Conservation (phyloP, 345 rosid species). For the Excoecaria agallocha region DNA sequence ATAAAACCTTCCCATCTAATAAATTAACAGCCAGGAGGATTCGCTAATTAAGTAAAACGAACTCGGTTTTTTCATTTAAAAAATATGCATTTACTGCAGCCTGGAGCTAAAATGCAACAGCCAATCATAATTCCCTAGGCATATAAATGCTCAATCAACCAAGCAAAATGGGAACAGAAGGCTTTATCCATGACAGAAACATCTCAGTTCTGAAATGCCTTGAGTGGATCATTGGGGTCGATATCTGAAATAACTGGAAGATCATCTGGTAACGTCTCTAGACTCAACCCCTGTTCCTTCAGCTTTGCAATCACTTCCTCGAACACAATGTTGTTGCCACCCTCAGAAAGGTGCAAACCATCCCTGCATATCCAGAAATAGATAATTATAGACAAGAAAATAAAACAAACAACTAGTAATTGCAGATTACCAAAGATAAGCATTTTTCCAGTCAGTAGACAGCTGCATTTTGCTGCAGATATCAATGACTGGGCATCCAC, state of each 20-base stretch:
- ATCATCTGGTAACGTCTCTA: constrained; percentile 52
- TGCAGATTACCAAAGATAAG: constrained; percentile 54
- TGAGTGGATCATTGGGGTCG: constrained; percentile 59
- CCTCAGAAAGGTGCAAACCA: constrained; percentile 63
- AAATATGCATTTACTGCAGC: background rate
- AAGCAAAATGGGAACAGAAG: background rate
- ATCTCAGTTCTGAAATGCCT: constrained; percentile 41
- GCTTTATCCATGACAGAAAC: background rate
- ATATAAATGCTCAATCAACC: background rate
- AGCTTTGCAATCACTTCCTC: constrained; percentile 66
- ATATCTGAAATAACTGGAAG: constrained; percentile 58
- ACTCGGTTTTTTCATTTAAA: background rate
- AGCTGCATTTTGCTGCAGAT: constrained; percentile 87
- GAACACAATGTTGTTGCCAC: constrained; percentile 64
- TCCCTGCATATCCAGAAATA: constrained; percentile 47
- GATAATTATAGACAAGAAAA: background rate
- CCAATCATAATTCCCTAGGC: background rate
- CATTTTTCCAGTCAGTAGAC: constrained; percentile 51
- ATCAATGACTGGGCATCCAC: constrained; percentile 50
- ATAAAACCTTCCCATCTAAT: background rate
- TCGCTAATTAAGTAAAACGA: background rate
- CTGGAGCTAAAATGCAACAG: too few relatives aligned
- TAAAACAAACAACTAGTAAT: background rate
- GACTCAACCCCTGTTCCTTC: constrained; percentile 46
- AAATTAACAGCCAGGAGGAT: background rate